Evolutionary conservation across 108 stramenopile species (phyloP), one percentile per base, ranked within the genome.

Genomic region (Phaeodactylum tricornutum): DNA sequence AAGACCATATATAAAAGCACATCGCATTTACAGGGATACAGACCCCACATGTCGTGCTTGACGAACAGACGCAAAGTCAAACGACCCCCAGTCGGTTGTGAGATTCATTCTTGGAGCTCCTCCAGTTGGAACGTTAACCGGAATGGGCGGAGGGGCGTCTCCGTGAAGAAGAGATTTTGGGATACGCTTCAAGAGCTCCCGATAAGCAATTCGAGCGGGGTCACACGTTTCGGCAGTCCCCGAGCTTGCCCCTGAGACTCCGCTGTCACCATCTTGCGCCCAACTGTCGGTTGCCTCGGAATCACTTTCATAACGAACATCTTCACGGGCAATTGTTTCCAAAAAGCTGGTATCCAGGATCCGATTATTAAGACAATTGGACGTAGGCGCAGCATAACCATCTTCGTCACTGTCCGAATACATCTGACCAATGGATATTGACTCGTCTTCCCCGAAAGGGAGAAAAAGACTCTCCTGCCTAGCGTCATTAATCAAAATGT

Each of bases 221-320:
- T 69, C 67, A 38, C 55, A 57, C 0, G 55, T 61, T 5, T 35
- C 22, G 4, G 50, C 41, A 4, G 46, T 42, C 2, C 53, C 59
- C 7, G 49, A 44, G 17, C 50, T 50, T 22, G 56, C 39, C 6
- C 39, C 16, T n/a, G 39, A 41, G 4, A 15, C 19, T 3, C 17
- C 49, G 17, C 49, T 50, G 1, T 45, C 54, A 11, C 32, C 48
- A 22, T 50, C 49, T 34, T 67, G 66, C 14, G 73, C 73, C 73
- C 73, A 74, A 29, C 67, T 68, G 53, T 74, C 73, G n/a, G 31
- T 43, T 7, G 73, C 73, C 15, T 74, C 73, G 12, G 67, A 68
- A 57, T 74, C 73, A 2, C 50, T 43, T 24, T 74, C 73, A 54
- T 60, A 74, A 0, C 29, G 27, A 3, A 74, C 66, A 27, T 58